Percentiles rank a stretch among this genome's conserved stretches.
Evolutionary conservation across 352 stramenopile species (phyloP).

Genomic region (Pythium rhizo-oryzae): DNA sequence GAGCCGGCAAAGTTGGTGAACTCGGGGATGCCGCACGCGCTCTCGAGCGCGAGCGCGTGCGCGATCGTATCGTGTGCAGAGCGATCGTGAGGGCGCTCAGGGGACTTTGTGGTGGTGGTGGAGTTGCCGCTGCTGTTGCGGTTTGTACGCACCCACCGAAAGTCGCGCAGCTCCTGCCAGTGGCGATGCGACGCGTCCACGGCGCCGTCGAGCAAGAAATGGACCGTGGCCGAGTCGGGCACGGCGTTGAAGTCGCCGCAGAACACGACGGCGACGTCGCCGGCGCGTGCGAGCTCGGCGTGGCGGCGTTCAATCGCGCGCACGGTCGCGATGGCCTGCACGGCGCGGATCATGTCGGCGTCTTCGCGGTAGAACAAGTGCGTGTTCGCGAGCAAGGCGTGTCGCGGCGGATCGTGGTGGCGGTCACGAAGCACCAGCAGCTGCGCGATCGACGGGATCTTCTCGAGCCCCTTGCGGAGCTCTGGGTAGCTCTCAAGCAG

Average conservation of each 20-base stretch:
- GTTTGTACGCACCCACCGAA: constrained; percentile 53
- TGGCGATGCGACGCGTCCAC: constrained; percentile 53
- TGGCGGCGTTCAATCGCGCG: constrained; percentile 39
- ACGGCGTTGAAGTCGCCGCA: constrained; percentile 73
- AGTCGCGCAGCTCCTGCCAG: constrained; percentile 53
- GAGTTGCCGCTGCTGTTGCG: background rate
- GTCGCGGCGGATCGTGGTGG: constrained; percentile 18
- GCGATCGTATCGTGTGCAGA: constrained; percentile 33
- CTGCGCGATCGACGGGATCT: constrained; percentile 70
- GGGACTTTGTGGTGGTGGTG: background rate
- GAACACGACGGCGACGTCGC: constrained; percentile 47
- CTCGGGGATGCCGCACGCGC: constrained; percentile 59
- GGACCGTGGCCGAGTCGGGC: constrained; percentile 43
- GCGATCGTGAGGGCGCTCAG: too few species aligned
- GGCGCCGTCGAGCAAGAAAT: constrained; percentile 53
- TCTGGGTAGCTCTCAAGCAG: constrained; percentile 64
- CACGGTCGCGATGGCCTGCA: constrained; percentile 55
- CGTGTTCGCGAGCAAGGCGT: constrained; percentile 65
- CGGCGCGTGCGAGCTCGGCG: background rate
- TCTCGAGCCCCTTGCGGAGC: constrained; percentile 46
- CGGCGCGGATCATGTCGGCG: constrained; percentile 62
- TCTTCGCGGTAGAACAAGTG: constrained; percentile 81
- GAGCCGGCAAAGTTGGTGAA: constrained; percentile 75
- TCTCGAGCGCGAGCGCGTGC: constrained; percentile 45
- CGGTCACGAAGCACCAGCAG: constrained; percentile 47